Evolutionary conservation across 2,329 filamentous ascomycete species (phyloP), one percentile per base, ranked within the genome.

Genomic region (Coniochaeta ligniaria): DNA sequence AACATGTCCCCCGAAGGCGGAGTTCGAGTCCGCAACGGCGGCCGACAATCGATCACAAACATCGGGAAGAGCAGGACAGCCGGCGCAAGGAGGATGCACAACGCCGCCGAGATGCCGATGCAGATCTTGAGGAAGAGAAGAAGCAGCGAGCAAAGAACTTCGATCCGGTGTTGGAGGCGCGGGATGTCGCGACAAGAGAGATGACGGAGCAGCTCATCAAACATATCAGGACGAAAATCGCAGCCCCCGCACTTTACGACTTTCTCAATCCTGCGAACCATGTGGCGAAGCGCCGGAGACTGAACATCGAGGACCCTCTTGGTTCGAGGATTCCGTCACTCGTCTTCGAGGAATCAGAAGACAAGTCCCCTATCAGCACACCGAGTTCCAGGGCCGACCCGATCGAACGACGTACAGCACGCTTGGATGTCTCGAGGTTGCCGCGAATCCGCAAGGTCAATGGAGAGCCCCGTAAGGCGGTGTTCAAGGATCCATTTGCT

Each of bases 81-180:
- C 76, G 76, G 52, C 84, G 84, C 60, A 85, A 83, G 56, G 91
- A 96, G 69, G 88, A 92, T 50, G 90, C 91, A 64, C 84, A 86
- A 60, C 76, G 76, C 52, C 84, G 84, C 60, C 85, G 83, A 57
- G 91, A 96, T 69, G 88, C 91, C 50, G 90, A 91, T 64, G 83
- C 87, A 57, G 94, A 97, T 70, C 71, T 94, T 8, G 92, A 97
- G 70, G 90, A 95, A 66, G 94, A 98, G 73, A 97, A 95, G 77
- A 88, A 86, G 69, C 89, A 94, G 67, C 82, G 94, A 59, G 93
- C 93, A 20, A 88, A 89, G 69, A 89, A 96, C 71, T 85, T 97
- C 65, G 94, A 99, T 73, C 94, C 95, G n/a, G 91, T 94, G 5
- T 77, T 81, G 57, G 94, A 96, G 70, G 94, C 95, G 36, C 80